These are phyloP conservation scores for Ramularia endophylla DNA, from an alignment of 2,329 filamentous ascomycete species.

Conservation along the genomic window DNA sequence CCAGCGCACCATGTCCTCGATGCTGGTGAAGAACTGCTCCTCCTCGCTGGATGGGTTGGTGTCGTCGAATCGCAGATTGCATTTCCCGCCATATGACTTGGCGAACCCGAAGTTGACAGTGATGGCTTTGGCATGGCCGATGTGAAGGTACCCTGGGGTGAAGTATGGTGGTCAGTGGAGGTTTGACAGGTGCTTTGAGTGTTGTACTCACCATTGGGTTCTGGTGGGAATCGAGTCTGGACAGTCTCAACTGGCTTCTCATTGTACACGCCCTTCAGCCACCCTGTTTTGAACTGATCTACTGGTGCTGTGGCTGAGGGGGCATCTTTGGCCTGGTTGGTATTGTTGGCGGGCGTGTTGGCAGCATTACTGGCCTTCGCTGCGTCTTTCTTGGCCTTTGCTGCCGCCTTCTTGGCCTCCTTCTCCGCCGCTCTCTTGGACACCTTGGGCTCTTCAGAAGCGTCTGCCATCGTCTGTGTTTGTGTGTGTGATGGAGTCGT, in stretches of 20 bases:
- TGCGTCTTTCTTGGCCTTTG: slow-evolving; percentile 39
- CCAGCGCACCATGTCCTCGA: slow-evolving; percentile 83
- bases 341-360: slow-evolving; percentile 11
- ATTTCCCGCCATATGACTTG: slow-evolving; percentile 70
- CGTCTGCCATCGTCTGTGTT: slow-evolving; percentile 26
- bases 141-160: too few species aligned
- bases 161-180: too few species aligned
- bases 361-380: slow-evolving; percentile 31
- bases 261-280: slow-evolving; percentile 45
- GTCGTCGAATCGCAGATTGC: slow-evolving; percentile 79
- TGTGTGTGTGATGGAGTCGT: too few species aligned
- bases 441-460: slow-evolving; percentile 29
- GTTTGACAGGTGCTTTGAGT: too few species aligned
- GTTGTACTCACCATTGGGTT: slow-evolving; percentile 93
- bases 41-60: slow-evolving; percentile 94
- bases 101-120: slow-evolving; percentile 96
- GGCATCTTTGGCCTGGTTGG: not conserved
- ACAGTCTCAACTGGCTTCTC: slow-evolving; percentile 44
- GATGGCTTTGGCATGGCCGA: slow-evolving; percentile 94
- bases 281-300: slow-evolving; percentile 44
- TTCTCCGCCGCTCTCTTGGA: slow-evolving; percentile 47
- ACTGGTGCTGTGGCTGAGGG: slow-evolving; percentile 36
- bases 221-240: slow-evolving; percentile 46
- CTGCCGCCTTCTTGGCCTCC: slow-evolving; percentile 45
- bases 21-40: slow-evolving; percentile 82